Evolutionary conservation across 1,139 yeast genomes (phyloP).

Genomic region (Candida tunisiensis): DNA sequence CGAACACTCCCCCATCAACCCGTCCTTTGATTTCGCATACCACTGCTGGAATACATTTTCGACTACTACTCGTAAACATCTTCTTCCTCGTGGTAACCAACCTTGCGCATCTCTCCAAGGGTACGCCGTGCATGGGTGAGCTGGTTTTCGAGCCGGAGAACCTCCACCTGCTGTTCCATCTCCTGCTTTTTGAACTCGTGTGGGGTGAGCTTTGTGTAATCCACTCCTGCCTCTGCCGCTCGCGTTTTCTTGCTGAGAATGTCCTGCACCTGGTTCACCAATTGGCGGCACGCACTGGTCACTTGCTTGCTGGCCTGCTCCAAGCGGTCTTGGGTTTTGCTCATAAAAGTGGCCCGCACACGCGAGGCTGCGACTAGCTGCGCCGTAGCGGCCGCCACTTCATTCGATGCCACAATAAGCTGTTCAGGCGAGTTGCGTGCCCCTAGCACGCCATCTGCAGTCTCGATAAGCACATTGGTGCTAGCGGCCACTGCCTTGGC

Average conservation of each 20-base stretch:
- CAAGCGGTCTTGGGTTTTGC: slow-evolving; percentile 60
- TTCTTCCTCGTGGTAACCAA: slow-evolving; percentile 47
- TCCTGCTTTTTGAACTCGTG: slow-evolving; percentile 78
- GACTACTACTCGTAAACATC: slow-evolving; percentile 26
- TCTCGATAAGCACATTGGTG: slow-evolving; percentile 61
- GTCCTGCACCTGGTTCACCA: slow-evolving; percentile 58
- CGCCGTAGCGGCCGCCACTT: slow-evolving; percentile 86
- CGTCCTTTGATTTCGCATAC: too few species aligned
- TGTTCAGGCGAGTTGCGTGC: slow-evolving; percentile 58
- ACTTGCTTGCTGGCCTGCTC: slow-evolving; percentile 59
- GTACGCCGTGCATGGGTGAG: slow-evolving; percentile 59
- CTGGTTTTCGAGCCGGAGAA: slow-evolving; percentile 65
- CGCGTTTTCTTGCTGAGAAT: slow-evolving; percentile 25
- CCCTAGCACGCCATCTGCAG: slow-evolving; percentile 72
- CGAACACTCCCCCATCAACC: too few species aligned
- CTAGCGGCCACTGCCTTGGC: slow-evolving; percentile 81
- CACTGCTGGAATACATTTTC: too few species aligned
- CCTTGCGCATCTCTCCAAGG: slow-evolving; percentile 72
- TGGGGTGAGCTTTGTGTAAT: slow-evolving; percentile 51
- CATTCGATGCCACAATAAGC: slow-evolving; percentile 78
- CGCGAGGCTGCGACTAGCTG: slow-evolving; percentile 88
- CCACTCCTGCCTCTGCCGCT: slow-evolving; percentile 29
- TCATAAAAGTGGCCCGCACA: slow-evolving; percentile 65
- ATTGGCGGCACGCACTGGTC: slow-evolving; percentile 52
- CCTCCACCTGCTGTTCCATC: slow-evolving; percentile 91